Evolutionary conservation across 148 eudicot genomes (phyloP).

Genomic region (Hydrangea macrophylla): DNA sequence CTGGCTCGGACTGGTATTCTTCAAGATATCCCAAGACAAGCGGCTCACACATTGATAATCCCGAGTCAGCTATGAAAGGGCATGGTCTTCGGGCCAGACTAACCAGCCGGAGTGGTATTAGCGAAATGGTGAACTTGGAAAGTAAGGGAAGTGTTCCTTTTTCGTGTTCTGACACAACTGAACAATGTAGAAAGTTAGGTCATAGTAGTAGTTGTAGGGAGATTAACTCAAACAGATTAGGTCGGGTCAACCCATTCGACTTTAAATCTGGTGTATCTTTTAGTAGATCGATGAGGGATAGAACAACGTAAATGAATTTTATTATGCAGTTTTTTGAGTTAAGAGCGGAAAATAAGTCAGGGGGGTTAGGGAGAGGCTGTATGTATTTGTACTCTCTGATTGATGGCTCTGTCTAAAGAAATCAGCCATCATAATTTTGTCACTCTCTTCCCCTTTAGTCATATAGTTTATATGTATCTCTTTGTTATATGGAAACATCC

Average conservation of each 20-base stretch:
- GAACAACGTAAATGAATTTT: conserved; percentile 18
- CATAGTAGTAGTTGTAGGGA: conserved; percentile 33
- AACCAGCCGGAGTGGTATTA: conserved; percentile 3
- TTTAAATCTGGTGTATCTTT: conserved; percentile 24
- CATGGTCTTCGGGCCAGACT: conserved; percentile 4
- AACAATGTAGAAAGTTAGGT: conserved; percentile 22
- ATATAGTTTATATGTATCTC: background rate
- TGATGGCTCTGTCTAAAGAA: conserved; percentile 17
- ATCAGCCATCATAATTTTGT: conserved; percentile 29
- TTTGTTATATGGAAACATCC: too few relatives aligned
- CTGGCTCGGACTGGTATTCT: conserved; percentile 40
- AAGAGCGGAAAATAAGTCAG: conserved; percentile 15
- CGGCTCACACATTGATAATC: background rate
- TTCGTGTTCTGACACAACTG: conserved; percentile 18
- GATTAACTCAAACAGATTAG: conserved; percentile 28
- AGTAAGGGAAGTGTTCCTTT: conserved; percentile 3
- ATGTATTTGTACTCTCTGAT: conserved; percentile 13
- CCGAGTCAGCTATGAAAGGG: background rate
- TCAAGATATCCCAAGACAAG: conserved; percentile 27
- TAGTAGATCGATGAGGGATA: conserved; percentile 29
- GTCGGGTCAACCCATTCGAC: conserved; percentile 19
- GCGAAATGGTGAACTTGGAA: background rate
- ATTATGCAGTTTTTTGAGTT: background rate
- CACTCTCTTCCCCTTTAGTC: conserved; percentile 20
- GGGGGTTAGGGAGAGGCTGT: conserved; percentile 25